phyloP scores from a whole-genome alignment of 2,329 filamentous ascomycete genomes.

The Whalleya microplaca region DNA sequence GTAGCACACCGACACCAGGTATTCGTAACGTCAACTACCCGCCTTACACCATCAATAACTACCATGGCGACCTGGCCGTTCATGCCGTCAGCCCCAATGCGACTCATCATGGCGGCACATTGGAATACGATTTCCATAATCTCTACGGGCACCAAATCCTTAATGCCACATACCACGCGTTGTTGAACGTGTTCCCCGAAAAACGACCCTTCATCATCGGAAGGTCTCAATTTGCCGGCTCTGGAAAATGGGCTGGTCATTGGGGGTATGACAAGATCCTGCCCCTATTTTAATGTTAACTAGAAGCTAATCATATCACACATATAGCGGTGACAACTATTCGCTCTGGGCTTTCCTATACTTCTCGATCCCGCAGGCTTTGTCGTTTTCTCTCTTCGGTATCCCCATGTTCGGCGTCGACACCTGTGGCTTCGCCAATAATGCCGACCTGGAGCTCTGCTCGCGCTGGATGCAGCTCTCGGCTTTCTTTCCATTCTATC shows the following conservation, averaged over 20 bases:
- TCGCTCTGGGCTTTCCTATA: conserved; percentile 75
- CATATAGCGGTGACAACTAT: conserved; percentile 66
- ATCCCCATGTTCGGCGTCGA: conserved; percentile 78
- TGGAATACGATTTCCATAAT: conserved; percentile 85
- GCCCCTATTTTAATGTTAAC: neutral
- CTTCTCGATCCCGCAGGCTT: conserved; percentile 76
- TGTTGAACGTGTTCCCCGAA: conserved; percentile 64
- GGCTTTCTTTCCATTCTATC: conserved; percentile 79
- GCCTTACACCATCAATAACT: conserved; percentile 76
- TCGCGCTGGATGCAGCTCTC: conserved; percentile 73
- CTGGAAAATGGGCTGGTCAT: conserved; percentile 76
- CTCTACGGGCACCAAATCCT: conserved; percentile 76
- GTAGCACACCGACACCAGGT: conserved; percentile 64
- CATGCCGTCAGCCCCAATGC: conserved; percentile 78
- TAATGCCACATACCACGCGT: conserved; percentile 74
- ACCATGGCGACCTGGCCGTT: conserved; percentile 71
- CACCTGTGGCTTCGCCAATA: conserved; percentile 71
- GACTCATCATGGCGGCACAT: conserved; percentile 71
- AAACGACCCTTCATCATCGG: conserved; percentile 85
- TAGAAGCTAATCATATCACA: neutral
- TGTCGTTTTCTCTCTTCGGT: conserved; percentile 74
- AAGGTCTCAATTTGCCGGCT: conserved; percentile 78
- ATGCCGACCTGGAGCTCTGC: conserved; percentile 71
- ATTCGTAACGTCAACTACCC: conserved; percentile 72
- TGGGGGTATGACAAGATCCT: conserved; percentile 57